These are phyloP conservation scores for Omphalotus guepiniiformis DNA, from an alignment of 768 basidiomycete species.

Conservation along the genomic window DNA sequence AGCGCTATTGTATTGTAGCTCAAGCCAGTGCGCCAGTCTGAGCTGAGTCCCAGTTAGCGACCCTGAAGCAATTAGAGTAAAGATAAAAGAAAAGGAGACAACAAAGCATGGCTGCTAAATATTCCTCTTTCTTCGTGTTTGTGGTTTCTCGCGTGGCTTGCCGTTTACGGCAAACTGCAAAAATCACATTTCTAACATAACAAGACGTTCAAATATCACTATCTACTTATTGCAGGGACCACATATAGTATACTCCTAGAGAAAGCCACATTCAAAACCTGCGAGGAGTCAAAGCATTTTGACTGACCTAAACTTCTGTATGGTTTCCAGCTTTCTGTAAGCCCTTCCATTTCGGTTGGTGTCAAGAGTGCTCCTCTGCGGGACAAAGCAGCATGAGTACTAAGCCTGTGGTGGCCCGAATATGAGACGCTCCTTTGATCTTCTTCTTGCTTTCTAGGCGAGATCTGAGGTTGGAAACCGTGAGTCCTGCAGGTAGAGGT, in stretches of 20 bases:
- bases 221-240: conserved; percentile 59
- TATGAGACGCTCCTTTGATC: conserved; percentile 51
- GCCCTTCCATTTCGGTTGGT: conserved; percentile 74
- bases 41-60: not conserved
- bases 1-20: not conserved
- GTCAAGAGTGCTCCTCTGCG: conserved; percentile 68
- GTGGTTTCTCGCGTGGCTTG: no score
- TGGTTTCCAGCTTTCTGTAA: conserved; percentile 77
- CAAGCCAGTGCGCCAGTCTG: not conserved
- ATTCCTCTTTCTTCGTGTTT: no score
- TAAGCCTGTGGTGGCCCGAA: conserved; percentile 3
- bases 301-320: conserved; percentile 73
- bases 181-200: no score
- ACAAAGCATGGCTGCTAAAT: not conserved
- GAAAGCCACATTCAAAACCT: conserved; percentile 4
- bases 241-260: conserved; percentile 82
- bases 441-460: conserved; percentile 68
- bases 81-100: conserved; percentile 5
- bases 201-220: no score
- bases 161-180: no score
- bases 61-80: not conserved
- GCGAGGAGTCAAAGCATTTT: not conserved
- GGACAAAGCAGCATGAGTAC: conserved; percentile 12
- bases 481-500: conserved; percentile 57
- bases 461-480: conserved; percentile 50